Evolutionary conservation across 176 grass and related monocot genomes (phyloP).

Genomic region (Hordeum marinum): DNA sequence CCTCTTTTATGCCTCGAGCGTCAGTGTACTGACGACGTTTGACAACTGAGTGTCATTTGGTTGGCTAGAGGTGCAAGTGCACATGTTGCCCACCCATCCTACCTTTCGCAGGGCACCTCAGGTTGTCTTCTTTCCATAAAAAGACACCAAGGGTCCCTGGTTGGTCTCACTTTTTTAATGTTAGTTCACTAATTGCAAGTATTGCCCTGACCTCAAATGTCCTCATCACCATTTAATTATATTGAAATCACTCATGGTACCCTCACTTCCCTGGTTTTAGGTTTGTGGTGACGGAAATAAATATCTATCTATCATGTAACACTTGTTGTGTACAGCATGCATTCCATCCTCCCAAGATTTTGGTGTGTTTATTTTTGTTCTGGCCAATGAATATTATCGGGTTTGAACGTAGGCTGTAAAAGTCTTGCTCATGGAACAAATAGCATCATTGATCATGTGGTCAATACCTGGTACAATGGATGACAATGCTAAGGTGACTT

Average conservation of each 20-base stretch:
- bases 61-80: neutral
- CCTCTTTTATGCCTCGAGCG: neutral
- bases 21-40: neutral
- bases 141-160: neutral
- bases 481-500: neutral
- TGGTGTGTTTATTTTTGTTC: neutral
- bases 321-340: neutral
- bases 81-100: neutral
- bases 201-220: neutral
- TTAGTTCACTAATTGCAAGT: neutral
- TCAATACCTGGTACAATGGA: neutral
- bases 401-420: neutral
- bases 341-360: slow-evolving; percentile 14
- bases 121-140: neutral
- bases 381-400: neutral
- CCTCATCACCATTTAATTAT: neutral
- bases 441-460: slow-evolving; percentile 10
- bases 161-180: neutral
- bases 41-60: neutral
- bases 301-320: neutral
- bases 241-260: neutral
- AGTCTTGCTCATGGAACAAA: neutral
- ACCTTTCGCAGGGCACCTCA: neutral
- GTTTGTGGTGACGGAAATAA: neutral
- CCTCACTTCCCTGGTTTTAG: neutral